Conservation (phyloP, 2,329 filamentous ascomycete genomes). For the Westerdykella ornata region DNA sequence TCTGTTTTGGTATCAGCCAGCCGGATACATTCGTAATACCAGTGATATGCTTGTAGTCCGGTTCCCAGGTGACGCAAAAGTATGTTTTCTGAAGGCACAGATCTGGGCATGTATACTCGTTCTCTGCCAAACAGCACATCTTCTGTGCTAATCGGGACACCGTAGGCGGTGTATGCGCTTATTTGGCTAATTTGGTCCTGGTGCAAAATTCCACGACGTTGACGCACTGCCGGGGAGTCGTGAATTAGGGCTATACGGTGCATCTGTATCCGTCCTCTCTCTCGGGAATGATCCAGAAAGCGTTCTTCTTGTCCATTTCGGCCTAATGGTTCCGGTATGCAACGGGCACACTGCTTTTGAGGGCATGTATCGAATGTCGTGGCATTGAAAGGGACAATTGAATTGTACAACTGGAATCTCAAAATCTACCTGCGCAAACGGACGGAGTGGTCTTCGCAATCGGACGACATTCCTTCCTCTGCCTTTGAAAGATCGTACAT, state of each 20-base stretch:
- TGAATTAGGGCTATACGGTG: background rate
- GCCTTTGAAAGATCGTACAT: too few species aligned
- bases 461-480: too few species aligned
- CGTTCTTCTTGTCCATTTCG: background rate
- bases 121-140: background rate
- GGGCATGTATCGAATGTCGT: too few species aligned
- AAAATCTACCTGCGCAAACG: too few species aligned
- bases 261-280: background rate
- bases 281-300: background rate
- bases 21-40: background rate
- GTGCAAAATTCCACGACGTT: slow-evolving; percentile 1
- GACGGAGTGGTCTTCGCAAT: too few species aligned
- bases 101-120: background rate
- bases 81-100: too few species aligned
- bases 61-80: background rate
- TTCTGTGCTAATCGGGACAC: background rate
- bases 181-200: background rate
- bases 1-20: background rate
- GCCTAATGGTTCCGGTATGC: too few species aligned
- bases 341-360: too few species aligned
- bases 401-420: too few species aligned
- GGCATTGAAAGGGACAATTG: background rate
- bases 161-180: background rate
- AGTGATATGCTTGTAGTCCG: background rate
- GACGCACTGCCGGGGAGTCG: background rate